Percentiles rank a stretch among this genome's conserved stretches.
Conservation (phyloP, 2,329 filamentous ascomycete genomes). For the Cryphonectria nitschkei region DNA sequence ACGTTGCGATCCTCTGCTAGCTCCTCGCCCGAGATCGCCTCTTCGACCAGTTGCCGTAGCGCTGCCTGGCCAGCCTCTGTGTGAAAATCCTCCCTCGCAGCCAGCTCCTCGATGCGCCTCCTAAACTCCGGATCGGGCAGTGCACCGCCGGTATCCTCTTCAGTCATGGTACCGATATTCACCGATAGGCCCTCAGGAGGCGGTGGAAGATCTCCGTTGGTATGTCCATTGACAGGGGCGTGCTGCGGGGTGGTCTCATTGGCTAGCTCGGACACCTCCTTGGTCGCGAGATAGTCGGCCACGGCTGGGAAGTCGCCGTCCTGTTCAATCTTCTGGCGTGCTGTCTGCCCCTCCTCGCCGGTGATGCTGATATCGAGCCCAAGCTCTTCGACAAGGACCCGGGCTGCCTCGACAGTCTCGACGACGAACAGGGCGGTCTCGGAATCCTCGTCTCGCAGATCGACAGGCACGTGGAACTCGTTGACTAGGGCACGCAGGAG, state of each 20-base stretch:
- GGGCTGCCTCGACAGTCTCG: slow-evolving; percentile 79
- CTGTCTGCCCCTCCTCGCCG: slow-evolving; percentile 78
- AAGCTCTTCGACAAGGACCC: slow-evolving; percentile 80
- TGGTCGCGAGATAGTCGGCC: slow-evolving; percentile 66
- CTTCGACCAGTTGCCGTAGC: slow-evolving; percentile 76
- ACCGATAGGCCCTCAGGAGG: slow-evolving; percentile 78
- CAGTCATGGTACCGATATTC: slow-evolving; percentile 74
- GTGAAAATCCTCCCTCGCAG: slow-evolving; percentile 80
- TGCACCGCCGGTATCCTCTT: slow-evolving; percentile 59
- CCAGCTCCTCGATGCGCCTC: slow-evolving; percentile 85
- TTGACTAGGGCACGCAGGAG: slow-evolving; percentile 76
- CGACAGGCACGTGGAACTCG: slow-evolving; percentile 77
- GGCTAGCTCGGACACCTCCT: slow-evolving; percentile 32
- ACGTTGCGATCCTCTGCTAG: slow-evolving; percentile 67
- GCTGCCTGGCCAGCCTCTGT: slow-evolving; percentile 79
- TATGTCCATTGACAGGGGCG: slow-evolving; percentile 35
- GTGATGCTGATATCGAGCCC: slow-evolving; percentile 66
- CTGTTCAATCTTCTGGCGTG: slow-evolving; percentile 75
- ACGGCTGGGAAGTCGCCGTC: slow-evolving; percentile 81
- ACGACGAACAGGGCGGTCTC: slow-evolving; percentile 96
- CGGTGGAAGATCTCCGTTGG: slow-evolving; percentile 55
- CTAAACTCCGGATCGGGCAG: slow-evolving; percentile 78
- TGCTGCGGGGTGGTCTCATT: slow-evolving; percentile 29
- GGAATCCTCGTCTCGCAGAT: slow-evolving; percentile 85
- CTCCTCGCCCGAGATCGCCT: slow-evolving; percentile 73